Evolutionary conservation across 2,329 filamentous ascomycete genomes (phyloP).

Genomic region (Phyllosticta citribraziliensis): DNA sequence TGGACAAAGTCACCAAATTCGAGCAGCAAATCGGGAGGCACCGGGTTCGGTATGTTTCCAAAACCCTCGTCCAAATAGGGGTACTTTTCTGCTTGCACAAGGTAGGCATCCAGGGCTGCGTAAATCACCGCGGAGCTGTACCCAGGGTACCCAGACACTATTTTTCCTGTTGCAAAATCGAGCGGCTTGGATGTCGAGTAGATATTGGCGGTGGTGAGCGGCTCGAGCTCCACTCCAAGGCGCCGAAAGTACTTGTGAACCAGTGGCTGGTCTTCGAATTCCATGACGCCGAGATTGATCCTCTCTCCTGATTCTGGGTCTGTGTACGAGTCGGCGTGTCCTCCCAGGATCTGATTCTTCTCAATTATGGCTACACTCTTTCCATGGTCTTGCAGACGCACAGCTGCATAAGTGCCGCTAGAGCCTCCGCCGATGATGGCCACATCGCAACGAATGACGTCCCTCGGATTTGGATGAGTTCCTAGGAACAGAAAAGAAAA

Average conservation of each 20-base stretch:
- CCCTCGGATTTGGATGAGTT: not conserved
- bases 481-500: not conserved
- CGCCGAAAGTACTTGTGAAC: slow-evolving; percentile 37
- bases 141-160: slow-evolving; percentile 6
- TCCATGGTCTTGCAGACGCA: slow-evolving; percentile 28
- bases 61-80: slow-evolving; percentile 30
- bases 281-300: slow-evolving; percentile 30
- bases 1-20: slow-evolving; percentile 39
- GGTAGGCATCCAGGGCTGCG: slow-evolving; percentile 17
- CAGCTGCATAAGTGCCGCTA: slow-evolving; percentile 32
- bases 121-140: not conserved
- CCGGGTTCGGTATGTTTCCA: slow-evolving; percentile 30
- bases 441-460: slow-evolving; percentile 18
- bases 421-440: slow-evolving; percentile 35
- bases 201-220: slow-evolving; percentile 14
- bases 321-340: slow-evolving; percentile 40
- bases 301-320: slow-evolving; percentile 25
- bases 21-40: slow-evolving; percentile 38
- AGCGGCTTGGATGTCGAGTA: not conserved
- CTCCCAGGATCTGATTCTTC: slow-evolving; percentile 31
- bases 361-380: slow-evolving; percentile 34
- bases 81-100: slow-evolving; percentile 22
- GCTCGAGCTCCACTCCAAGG: slow-evolving; percentile 28
- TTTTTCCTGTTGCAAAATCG: slow-evolving; percentile 23
- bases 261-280: slow-evolving; percentile 33